Evolutionary conservation across 1,139 yeast genomes (phyloP), one percentile per base, ranked within the genome.

Genomic region (Suhomyces panamericanus): DNA sequence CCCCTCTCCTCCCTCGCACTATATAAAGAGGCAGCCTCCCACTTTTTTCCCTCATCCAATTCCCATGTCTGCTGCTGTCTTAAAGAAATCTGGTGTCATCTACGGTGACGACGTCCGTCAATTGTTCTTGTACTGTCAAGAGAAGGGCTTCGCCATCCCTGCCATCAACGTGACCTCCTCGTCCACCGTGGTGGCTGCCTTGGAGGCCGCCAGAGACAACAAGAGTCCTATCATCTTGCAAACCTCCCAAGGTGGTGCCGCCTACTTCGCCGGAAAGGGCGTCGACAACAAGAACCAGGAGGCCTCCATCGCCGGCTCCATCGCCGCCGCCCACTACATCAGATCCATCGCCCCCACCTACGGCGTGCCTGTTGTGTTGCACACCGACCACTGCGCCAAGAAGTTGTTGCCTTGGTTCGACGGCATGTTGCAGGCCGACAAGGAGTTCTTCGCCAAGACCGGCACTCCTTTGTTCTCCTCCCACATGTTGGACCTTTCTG

Each of bases 201-300:
- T 93, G 68, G 99, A 95, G 78, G 95, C 99, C 61, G 99, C 99
- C 53, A 88, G 99, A 77, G 98, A 93, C 78, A 73, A 70, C 78
- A 86, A 87, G 73, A 78, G 96, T 52, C 99, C 99, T 76, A 90
- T 93, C 75, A 89, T 93, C 69, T 79, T 93, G 69, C 99, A 93
- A 78, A 83, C 93, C 59, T 93, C 99, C 53, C 91, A 93, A 74
- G 99, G 99, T 78, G 99, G 99, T 80, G 95, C 99, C 60, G 99
- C 98, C 56, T 95, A 81, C 89, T 93, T 93, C 71, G 99, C 98
- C 57, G 98, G 98, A 80, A 93, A 93, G 84, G 99, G 99, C 76
- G 91, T 95, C 60, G 81, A 81, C 71, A 95, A 93, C 87, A 80
- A 78, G 65, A 84, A 89, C 79, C 98, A 93, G 77, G 78, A 78